Base-by-base conservation (phyloP, 768 basidiomycete genomes). In the Grammothele lineata region DNA sequence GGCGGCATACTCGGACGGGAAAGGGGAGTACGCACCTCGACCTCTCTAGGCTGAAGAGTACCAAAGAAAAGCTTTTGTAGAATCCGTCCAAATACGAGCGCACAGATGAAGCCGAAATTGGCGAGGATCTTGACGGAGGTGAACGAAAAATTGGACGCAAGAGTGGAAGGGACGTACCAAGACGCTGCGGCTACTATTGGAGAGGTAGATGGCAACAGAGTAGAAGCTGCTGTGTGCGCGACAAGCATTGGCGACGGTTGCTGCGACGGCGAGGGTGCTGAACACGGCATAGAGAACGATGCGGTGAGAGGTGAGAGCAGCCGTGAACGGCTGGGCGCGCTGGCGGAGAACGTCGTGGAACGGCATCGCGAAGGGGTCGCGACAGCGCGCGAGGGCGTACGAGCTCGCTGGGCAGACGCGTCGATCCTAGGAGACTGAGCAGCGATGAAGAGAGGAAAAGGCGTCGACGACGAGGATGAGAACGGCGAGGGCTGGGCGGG, bases 31-130 rank as follows among this genome's bases (percentile, higher is more conserved):
- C 78, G 38, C 61, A 92, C 95, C 81, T 99, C 95, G 36, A 97
- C 75, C 68, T 99, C 95, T 40, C 86, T 84, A 11, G 92, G 72
- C 39, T 93, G 75, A 32, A 99, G 72, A 11, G 84, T 67, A 14
- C 95, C 95, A 66, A 99, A 95, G 77, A 99, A 97, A 37, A 98
- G 69, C 43, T 76, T 77, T 65, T 94, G 94, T 5, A 94, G 70
- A 0, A 83, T 66, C 51, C 87, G 85, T 3, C 90, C 93, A 37
- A 79, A 74, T 10, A 89, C 62, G 37, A 98, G 68, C 4, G 89
- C 80, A 42, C 89, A 59, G 37, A 95, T 78, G 54, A 95, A 72
- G 6, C 81, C 81, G 61, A 94, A 95, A 67, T 99, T 99, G 54
- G 87, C 90, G 37, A 99, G 72, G 27, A 92, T 80, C 94, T 98